Base-by-base conservation (phyloP, 805 yeast genomes). In the Maudiozyma saulgeensis region DNA sequence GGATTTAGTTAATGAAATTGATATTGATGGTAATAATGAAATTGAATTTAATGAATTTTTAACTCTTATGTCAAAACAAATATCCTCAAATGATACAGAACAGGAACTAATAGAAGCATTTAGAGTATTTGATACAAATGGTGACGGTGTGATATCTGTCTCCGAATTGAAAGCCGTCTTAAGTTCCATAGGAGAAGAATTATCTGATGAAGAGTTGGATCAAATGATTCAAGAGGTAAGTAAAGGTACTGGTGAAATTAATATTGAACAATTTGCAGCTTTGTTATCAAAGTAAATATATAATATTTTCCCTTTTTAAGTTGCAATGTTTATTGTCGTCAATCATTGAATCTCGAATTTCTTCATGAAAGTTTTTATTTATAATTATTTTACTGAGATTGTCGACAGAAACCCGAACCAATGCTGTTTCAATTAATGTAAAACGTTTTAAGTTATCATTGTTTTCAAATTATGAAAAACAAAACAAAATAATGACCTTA, bases 101-200 rank as follows among this genome's bases (percentile, higher is more conserved):
- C 97, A 95, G 59, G 99, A 93, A 70, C 82, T 91, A 55, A 80
- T 91, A 54, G 99, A 93, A 72, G 98, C 99, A 6, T 91, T 91
- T 77, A 91, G 89, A 73, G 99, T 93, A 42, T 91, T 91, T 66
- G 99, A 91, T 74, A 78, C 82, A 66, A 86, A 91, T 69, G 96
- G 96, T 49, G 96, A 93, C 68, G 99, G 99, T 54, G 84, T 84
- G 69, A 91, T 91, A 64, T 84, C 95, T 49, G 89, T 95, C 53
- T 89, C 96, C 52, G 99, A 91, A 72, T 80, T 91, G 68, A 84
- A 95, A 69, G 96, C 89, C 66, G 98, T 91, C 43, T 80, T 91
- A 69, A 91, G 96, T 44, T 87, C 96, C 9, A 91, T 93, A 66
- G 99, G 99, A 61, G 99, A 91, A 71, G 87, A 86, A 67, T 77